Percentiles rank a stretch among this genome's conserved stretches.
Conservation (phyloP, 139 green algal species). For the Chara braunii region DNA sequence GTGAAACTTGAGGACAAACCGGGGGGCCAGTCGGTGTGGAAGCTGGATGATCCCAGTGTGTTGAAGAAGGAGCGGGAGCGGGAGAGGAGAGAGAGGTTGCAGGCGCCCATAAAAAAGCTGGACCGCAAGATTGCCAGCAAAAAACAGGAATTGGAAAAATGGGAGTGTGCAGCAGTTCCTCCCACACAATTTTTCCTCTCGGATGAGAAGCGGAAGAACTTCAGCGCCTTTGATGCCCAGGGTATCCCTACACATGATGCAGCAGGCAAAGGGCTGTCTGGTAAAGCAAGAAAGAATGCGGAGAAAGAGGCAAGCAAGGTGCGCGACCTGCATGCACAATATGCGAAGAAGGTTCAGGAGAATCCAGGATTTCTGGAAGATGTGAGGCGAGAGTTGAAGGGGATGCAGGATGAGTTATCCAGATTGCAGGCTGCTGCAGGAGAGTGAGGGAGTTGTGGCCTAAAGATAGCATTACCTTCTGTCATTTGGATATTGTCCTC, state of each 20-base stretch:
- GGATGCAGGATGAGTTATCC: slow-evolving; percentile 8
- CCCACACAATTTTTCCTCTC: slow-evolving; percentile 29
- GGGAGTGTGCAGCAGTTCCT: background rate
- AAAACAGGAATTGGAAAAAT: slow-evolving; percentile 54
- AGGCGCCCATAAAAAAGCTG: slow-evolving; percentile 58
- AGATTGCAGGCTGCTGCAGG: too few relatives aligned
- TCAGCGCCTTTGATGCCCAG: slow-evolving; percentile 55
- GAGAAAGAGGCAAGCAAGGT: slow-evolving; percentile 35
- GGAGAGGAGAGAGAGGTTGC: slow-evolving; percentile 44
- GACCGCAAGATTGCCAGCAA: slow-evolving; percentile 22
- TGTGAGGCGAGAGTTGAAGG: background rate
- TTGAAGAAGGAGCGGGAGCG: slow-evolving; percentile 58
- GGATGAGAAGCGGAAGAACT: slow-evolving; percentile 26
- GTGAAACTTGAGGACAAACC: slow-evolving; percentile 81
- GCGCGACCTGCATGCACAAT: slow-evolving; percentile 7
- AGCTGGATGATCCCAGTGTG: slow-evolving; percentile 77
- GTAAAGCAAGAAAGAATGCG: slow-evolving; percentile 18
- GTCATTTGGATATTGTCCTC: too few relatives aligned
- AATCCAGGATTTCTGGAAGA: slow-evolving; percentile 23
- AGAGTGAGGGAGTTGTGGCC: too few relatives aligned
- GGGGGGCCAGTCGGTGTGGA: slow-evolving; percentile 75
- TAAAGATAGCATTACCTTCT: too few relatives aligned
- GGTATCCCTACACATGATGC: slow-evolving; percentile 72
- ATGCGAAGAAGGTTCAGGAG: slow-evolving; percentile 14
- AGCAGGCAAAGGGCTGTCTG: slow-evolving; percentile 57